These are phyloP conservation scores for Rhodosporidiobolus odoratus DNA, from an alignment of 768 basidiomycete species.

Conservation along the genomic window DNA sequence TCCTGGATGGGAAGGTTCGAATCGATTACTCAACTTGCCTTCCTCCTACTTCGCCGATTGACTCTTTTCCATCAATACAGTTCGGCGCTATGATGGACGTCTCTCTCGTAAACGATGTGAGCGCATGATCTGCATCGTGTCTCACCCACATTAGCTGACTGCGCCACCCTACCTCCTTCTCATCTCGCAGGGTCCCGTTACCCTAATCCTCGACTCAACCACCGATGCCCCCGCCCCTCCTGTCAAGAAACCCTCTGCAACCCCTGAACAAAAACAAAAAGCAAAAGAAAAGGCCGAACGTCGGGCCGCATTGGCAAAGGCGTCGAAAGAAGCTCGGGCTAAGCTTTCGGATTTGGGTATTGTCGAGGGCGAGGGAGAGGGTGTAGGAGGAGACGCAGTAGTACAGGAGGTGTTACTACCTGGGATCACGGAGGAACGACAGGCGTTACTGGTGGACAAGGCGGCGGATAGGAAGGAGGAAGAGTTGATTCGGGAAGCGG, in stretches of 20 bases:
- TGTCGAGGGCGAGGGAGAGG: not conserved
- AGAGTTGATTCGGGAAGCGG: not conserved
- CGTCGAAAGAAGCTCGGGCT: not conserved
- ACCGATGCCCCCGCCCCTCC: slow-evolving; percentile 20
- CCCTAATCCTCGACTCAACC: slow-evolving; percentile 38
- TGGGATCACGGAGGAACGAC: not conserved
- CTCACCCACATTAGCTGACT: too few relatives aligned
- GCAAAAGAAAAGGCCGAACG: slow-evolving; percentile 18
- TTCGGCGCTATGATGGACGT: slow-evolving; percentile 41
- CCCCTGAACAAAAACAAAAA: slow-evolving; percentile 21
- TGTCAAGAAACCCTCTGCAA: not conserved
- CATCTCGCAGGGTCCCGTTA: slow-evolving; percentile 35
- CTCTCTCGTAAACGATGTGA: slow-evolving; percentile 37
- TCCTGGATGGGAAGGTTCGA: slow-evolving; percentile 34
- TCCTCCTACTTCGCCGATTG: not conserved
- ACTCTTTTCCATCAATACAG: not conserved
- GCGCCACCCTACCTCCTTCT: not conserved
- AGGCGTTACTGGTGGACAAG: not conserved
- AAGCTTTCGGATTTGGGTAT: not conserved
- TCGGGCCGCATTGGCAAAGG: slow-evolving; percentile 42
- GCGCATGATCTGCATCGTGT: not conserved
- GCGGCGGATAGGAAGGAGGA: not conserved
- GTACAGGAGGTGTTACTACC: too few relatives aligned
- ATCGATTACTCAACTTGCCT: not conserved
- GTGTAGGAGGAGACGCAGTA: not conserved